phyloP scores from a whole-genome alignment of 495 filamentous ascomycete genomes.

The Aspergillus cavernicola region DNA sequence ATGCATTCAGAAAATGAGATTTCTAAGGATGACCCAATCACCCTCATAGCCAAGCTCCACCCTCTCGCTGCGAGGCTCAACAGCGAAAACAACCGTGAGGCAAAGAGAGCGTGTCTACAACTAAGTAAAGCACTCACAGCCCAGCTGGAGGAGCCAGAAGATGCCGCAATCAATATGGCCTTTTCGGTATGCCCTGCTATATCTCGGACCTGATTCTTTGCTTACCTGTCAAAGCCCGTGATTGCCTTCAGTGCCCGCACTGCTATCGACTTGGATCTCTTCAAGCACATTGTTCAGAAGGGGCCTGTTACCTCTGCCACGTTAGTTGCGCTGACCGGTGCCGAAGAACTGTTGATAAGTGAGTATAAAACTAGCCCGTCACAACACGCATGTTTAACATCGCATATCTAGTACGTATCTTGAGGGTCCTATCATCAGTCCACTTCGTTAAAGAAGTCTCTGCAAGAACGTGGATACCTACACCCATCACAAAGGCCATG shows the following conservation, averaged over 20 bases:
- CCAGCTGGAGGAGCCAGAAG: slow-evolving; percentile 7
- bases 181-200: background rate
- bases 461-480: background rate
- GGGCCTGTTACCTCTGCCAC: slow-evolving; percentile 1
- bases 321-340: background rate
- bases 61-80: background rate
- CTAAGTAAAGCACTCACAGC: slow-evolving; percentile 9
- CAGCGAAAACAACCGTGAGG: background rate
- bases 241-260: slow-evolving; percentile 5
- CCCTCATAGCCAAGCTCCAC: background rate
- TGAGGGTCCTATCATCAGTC: background rate
- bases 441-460: slow-evolving; percentile 5
- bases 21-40: background rate
- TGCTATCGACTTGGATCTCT: slow-evolving; percentile 6
- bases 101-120: slow-evolving; percentile 1
- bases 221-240: slow-evolving; percentile 2
- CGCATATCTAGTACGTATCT: background rate
- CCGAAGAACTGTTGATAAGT: slow-evolving; percentile 9
- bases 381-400: background rate
- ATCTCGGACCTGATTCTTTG: background rate
- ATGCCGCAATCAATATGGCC: slow-evolving; percentile 5
- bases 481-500: slow-evolving; percentile 9
- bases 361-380: background rate
- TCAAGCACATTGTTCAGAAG: background rate
- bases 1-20: background rate